Conservation (phyloP, 805 yeast genomes). For the Candida nanaspora region DNA sequence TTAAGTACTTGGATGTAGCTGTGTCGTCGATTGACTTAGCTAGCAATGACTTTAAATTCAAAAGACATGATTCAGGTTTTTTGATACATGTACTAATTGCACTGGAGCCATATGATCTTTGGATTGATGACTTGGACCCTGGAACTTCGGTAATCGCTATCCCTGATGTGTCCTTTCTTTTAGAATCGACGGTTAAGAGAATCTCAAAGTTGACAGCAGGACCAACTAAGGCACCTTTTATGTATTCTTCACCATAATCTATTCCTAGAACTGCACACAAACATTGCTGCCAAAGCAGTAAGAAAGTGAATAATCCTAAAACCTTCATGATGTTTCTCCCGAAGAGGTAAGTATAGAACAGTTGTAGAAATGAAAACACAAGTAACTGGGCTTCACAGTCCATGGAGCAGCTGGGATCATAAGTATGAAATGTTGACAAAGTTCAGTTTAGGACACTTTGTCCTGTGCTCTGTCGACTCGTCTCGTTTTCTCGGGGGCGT, state of each 20-base stretch:
- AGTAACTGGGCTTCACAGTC: too few species aligned
- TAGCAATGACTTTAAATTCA: conserved; percentile 62
- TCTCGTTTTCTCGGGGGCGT: too few species aligned
- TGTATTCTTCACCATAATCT: conserved; percentile 82
- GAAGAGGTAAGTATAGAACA: too few species aligned
- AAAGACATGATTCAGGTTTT: conserved; percentile 62
- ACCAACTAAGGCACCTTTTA: conserved; percentile 84
- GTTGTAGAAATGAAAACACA: neutral
- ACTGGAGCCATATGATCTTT: conserved; percentile 74
- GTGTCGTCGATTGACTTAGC: conserved; percentile 52
- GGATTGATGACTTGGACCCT: conserved; percentile 37
- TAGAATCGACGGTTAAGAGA: conserved; percentile 82
- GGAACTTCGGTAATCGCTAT: conserved; percentile 47
- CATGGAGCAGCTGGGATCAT: too few species aligned
- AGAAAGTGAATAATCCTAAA: neutral
- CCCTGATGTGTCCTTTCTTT: conserved; percentile 83
- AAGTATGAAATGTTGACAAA: too few species aligned
- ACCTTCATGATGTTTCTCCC: neutral
- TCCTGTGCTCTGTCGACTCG: too few species aligned
- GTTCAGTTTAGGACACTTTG: too few species aligned
- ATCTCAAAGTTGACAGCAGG: conserved; percentile 87
- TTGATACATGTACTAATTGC: conserved; percentile 64
- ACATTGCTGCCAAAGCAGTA: conserved; percentile 9
- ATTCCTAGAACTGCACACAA: conserved; percentile 73
- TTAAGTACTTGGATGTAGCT: conserved; percentile 38